Evolutionary conservation across 371 early-diverging fungal genomes (phyloP), one percentile per base, ranked within the genome.

Genomic region (Mucor irregularis): DNA sequence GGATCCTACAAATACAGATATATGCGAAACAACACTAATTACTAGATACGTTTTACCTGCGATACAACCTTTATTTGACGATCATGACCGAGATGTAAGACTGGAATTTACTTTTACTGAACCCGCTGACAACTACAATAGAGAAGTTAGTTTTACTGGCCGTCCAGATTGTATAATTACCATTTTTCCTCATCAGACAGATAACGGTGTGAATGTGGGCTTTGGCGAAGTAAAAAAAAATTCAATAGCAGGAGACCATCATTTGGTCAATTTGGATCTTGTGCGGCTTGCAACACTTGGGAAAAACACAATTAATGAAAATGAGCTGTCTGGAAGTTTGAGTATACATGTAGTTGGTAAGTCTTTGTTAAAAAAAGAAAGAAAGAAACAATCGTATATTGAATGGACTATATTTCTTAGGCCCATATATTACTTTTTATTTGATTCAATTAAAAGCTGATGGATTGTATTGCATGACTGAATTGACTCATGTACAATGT

Each of bases 131-230:
- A 62, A 47, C 6, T 21, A 25, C 33, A 58, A 62, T 13, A 58
- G 49, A 53, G 11, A 37, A 33, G n/a, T 45, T 26, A 45, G 29
- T 26, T 45, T 57, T 40, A 57, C 33, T 40, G 55, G 49, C 8
- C 53, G 43, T 19, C 62, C 68, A 26, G 63, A 66, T 40, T 66
- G 66, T 42, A 56, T 66, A 21, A 66, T 66, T 47, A 66, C 34
- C 29, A 13, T 25, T 19, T 58, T 51, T 11, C 57, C 48, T 0
- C 52, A 67, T 31, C 54, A 62, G 44, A 68, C 55, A 13, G 63
- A 68, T 35, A 46, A 35, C 39, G 58, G 49, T 26, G 21, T 53
- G 21, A 60, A 60, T 34, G 5, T 62, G 10, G 61, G 61, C 3
- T 60, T 46, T 34, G 58, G 48, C 46, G 68, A 63, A 49, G 63